Percentiles rank a stretch among this genome's conserved stretches.
Conservation (phyloP, 23 red algal genomes). For the Chondrus crispus region DNA sequence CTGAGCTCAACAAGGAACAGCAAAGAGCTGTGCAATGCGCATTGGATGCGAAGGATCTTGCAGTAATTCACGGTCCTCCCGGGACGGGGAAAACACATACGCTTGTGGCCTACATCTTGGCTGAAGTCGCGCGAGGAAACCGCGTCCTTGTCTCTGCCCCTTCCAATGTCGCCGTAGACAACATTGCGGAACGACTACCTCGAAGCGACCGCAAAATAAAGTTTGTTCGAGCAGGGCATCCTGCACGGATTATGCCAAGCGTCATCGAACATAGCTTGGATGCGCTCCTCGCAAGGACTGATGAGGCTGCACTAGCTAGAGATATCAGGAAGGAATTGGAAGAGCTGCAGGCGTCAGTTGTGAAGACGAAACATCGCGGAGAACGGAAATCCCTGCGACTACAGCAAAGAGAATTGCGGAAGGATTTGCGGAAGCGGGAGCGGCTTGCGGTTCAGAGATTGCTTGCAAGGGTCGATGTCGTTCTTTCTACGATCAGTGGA, state of each 20-base stretch:
- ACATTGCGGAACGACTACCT: not conserved
- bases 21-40: not conserved
- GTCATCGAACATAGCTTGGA: not conserved
- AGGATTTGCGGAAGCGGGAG: not conserved
- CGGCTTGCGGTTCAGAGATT: not conserved
- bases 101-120: not conserved
- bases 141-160: constrained; percentile 6
- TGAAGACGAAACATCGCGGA: not conserved
- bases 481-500: constrained; percentile 4
- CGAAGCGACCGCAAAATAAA: not conserved
- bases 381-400: not conserved
- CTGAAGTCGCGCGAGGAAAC: not conserved
- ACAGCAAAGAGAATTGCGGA: not conserved
- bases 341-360: not conserved
- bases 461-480: not conserved
- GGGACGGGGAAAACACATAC: not conserved
- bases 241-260: not conserved
- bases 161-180: constrained; percentile 10
- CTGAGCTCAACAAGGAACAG: not conserved
- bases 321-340: constrained; percentile 1
- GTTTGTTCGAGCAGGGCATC: constrained; percentile 30
- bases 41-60: not conserved
- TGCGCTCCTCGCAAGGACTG: not conserved
- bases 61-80: not conserved
- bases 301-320: constrained; percentile 7